Evolutionary conservation across 495 filamentous ascomycete species (phyloP), one percentile per base, ranked within the genome.

Genomic region (Aspergillus avenaceus): DNA sequence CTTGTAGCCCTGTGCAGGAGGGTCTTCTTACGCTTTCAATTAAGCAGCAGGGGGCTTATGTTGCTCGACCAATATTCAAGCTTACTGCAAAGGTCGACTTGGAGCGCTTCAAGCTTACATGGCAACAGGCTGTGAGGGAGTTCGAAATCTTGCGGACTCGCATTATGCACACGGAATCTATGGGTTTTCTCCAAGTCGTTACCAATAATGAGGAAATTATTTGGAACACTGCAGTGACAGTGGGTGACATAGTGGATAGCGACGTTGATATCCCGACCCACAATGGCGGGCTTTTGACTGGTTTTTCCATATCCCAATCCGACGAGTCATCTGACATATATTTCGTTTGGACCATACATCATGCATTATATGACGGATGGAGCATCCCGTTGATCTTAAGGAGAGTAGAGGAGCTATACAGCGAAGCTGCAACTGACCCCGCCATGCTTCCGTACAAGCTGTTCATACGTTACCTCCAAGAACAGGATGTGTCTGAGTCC

Each of bases 361-460:
- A 90, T 50, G 80, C 82, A 1, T 61, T 90, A 0, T 89, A 87
- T 45, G 86, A 90, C 60, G 85, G 84, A 8, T 86, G 84, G 81
- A 83, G 75, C 13, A 72, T 85, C 62, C 73, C 75, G 13, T 63
- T 80, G 16, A 66, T 86, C n/a, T 66, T 83, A 38, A 69, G 78
- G 18, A 73, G 73, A 48, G 73, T 85, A 8, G 78, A 83, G 23
- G 63, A 75, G 21, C 68, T 71, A 23, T 78, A 76, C 45, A 54
- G 45, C 2, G 44, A 49, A 3, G 50, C 54, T 0, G 24, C 54
- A 3, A 21, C 19, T 34, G 42, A 60, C 11, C 45, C 43, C 2
- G 32, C 54, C 18, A 56, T 55, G 3, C 44, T 61, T 5, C 54
- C 72, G 4, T 77, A 74, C 50, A 61, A 56, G 1, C 46, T 71